Percentiles rank a stretch among this genome's conserved stretches.
Evolutionary conservation across 176 grass and related monocot species (phyloP).

Genomic region (Paspalum notatum): DNA sequence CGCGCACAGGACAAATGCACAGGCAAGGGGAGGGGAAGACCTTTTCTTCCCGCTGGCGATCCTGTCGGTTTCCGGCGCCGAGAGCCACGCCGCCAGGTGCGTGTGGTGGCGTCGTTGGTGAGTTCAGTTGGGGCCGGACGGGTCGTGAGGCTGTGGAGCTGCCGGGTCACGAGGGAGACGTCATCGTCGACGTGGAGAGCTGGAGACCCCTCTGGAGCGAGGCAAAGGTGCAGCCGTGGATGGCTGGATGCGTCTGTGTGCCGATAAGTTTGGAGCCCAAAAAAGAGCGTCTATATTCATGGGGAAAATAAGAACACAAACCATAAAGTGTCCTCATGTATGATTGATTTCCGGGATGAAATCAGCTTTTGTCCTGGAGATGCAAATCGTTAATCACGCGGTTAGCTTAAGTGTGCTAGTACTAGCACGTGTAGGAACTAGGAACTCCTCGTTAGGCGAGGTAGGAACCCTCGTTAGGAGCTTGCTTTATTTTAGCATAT

Average conservation of each 20-base stretch:
- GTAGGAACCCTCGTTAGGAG: too few species aligned
- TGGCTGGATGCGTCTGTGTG: slow-evolving; percentile 14
- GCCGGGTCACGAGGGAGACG: slow-evolving; percentile 27
- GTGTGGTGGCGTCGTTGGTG: slow-evolving; percentile 32
- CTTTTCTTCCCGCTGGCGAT: not conserved
- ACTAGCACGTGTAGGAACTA: too few species aligned
- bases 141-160: slow-evolving; percentile 8
- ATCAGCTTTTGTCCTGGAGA: too few species aligned
- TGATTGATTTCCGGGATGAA: too few species aligned
- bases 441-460: too few species aligned
- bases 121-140: not conserved
- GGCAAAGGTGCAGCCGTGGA: slow-evolving; percentile 31
- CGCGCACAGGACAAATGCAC: not conserved
- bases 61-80: slow-evolving; percentile 13
- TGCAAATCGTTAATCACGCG: too few species aligned
- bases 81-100: not conserved
- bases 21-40: not conserved
- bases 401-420: too few species aligned
- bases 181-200: not conserved
- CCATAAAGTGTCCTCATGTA: too few species aligned
- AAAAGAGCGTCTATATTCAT: too few species aligned
- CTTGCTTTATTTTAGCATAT: too few species aligned
- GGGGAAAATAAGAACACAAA: too few species aligned
- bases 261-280: not conserved
- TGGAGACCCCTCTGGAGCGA: slow-evolving; percentile 18